These are phyloP conservation scores for Babesia bovis DNA, from an alignment of 169 alveolate genomes.

Conservation along the genomic window DNA sequence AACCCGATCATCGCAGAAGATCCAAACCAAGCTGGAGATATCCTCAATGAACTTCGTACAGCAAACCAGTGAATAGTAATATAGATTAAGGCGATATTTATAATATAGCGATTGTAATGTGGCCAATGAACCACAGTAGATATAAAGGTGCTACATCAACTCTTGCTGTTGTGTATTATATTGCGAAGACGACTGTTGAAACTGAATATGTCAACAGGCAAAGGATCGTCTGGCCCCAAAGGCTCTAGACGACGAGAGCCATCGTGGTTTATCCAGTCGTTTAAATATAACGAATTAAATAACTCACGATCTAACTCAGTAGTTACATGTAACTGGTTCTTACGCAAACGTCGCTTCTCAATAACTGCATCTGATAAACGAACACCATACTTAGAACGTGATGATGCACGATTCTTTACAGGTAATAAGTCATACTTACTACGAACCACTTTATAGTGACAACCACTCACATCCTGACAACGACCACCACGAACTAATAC, in stretches of 20 bases:
- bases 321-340: conserved; percentile 69
- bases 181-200: conserved; percentile 73
- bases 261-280: conserved; percentile 68
- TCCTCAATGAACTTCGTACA: conserved; percentile 39
- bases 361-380: conserved; percentile 43
- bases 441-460: conserved; percentile 82
- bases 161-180: conserved; percentile 27
- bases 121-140: too few relatives aligned
- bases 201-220: conserved; percentile 72
- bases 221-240: conserved; percentile 61
- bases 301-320: conserved; percentile 71
- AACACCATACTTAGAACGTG: conserved; percentile 78
- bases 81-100: too few relatives aligned
- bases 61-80: too few relatives aligned
- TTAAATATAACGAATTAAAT: conserved; percentile 59
- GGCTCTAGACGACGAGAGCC: conserved; percentile 62
- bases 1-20: conserved; percentile 50
- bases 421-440: conserved; percentile 84
- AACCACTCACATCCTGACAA: conserved; percentile 83
- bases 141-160: too few relatives aligned
- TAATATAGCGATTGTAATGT: too few relatives aligned
- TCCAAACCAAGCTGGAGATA: conserved; percentile 65
- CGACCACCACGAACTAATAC: conserved; percentile 85
- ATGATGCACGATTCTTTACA: conserved; percentile 78
- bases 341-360: conserved; percentile 52